Evolutionary conservation across 352 stramenopile species (phyloP), one percentile per base, ranked within the genome.

Genomic region (Globisporangium spinosum): DNA sequence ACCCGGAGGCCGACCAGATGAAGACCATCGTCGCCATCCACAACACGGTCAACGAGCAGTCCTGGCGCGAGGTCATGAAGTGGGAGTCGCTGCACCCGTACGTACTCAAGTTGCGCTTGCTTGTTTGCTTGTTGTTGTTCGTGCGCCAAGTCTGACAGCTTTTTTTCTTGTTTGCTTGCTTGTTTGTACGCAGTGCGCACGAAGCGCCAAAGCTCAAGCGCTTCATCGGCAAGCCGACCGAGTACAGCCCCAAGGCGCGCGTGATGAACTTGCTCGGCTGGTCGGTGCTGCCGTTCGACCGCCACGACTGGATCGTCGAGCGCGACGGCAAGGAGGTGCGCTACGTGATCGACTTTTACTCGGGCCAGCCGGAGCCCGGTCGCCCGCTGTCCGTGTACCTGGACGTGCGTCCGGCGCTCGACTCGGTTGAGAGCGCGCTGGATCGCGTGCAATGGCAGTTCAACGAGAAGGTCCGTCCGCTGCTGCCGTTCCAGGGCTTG

Each of bases 331-430:
- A 91, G 58, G 87, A 98, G 71, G 90, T 98, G 59, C 91, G 97
- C 35, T 99, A 99, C 77, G 89, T 99, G 47, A 99, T 99, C 82
- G 97, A 99, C 80, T 99, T 99, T 76, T 99, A 99, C 78, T 92
- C 97, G 34, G 95, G 98, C 61, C 94, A 98, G 82, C 83, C 64
- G 5, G 72, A 77, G 70, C 83, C 85, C 12, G 80, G 86, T 8
- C 83, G 80, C 29, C 85, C 83, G 38, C 85, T 98, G 29, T 98
- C 86, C 20, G 94, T 99, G 55, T 92, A 98, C 64, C 79, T 99
- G 56, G 98, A 99, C 77, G 97, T 99, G 22, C 85, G 98, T 54
- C 98, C 98, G 9, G 98, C 98, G 1, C 73, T 98, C 6, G 97
- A 99, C 85, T 95, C 83, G 54, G 70, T 96, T 29, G 81, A 90